phyloP scores from a whole-genome alignment of 2,329 filamentous ascomycete genomes.

The Fusarium kyushuense region DNA sequence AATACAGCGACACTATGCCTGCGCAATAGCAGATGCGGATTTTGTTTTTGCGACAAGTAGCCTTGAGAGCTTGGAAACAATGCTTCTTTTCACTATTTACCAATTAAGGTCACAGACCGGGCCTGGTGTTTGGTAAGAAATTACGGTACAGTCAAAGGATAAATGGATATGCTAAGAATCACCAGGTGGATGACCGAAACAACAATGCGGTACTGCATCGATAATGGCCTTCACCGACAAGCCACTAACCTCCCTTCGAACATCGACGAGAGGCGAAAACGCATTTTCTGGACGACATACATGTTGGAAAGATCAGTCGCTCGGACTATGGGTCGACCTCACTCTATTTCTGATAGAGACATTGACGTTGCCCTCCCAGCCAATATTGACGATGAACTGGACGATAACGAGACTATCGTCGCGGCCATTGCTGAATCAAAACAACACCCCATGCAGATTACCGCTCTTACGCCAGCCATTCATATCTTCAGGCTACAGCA shows the following conservation, averaged over 20 bases:
- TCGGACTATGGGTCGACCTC: slow-evolving; percentile 8
- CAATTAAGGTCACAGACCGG: slow-evolving; percentile 4
- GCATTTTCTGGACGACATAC: slow-evolving; percentile 9
- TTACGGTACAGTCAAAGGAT: fast-evolving
- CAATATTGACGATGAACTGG: not conserved
- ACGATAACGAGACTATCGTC: not conserved
- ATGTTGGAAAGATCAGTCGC: slow-evolving; percentile 9
- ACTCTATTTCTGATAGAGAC: slow-evolving; percentile 11
- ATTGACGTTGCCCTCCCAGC: not conserved
- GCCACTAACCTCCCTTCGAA: not conserved
- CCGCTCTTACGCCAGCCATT: slow-evolving; percentile 1
- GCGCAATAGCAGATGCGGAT: not conserved
- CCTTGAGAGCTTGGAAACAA: slow-evolving; percentile 11
- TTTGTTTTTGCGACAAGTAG: not conserved
- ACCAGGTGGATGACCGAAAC: slow-evolving; percentile 13
- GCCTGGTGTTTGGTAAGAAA: not conserved
- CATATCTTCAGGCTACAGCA: slow-evolving; percentile 8
- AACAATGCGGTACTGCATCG: not conserved
- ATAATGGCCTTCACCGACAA: slow-evolving; percentile 5
- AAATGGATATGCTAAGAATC: fast-evolving
- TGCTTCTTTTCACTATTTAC: slow-evolving; percentile 14
- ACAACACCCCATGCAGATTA: not conserved
- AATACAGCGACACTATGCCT: not conserved
- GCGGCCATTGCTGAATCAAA: not conserved
- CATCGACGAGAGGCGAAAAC: not conserved